Evolutionary conservation across 345 rosid genomes (phyloP), one percentile per base, ranked within the genome.

Genomic region (Balakata baccata): DNA sequence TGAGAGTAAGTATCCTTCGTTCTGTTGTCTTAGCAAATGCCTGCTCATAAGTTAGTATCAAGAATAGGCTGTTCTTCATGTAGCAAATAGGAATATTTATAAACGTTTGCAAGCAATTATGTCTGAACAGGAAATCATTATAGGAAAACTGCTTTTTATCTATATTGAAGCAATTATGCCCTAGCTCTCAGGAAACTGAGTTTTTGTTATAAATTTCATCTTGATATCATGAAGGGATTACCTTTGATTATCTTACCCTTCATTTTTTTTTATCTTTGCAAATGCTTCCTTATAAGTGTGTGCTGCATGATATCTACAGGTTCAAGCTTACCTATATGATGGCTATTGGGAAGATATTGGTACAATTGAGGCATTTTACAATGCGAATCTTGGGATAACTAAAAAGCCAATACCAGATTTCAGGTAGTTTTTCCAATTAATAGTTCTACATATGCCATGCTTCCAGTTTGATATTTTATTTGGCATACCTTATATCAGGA

Each of bases 281-380:
- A 4, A 43, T 43, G 10, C 10, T 43, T 9, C 47, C 47, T 43
- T 43, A 0, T 43, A 43, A 43, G 10, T 43, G 5, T 6, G 47
- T 43, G 39, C 63, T 29, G 46, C 39, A 66, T 56, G 39, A 75
- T 39, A 22, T 75, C 22, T 64, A 13, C 70, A 94, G 98, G 97
- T 94, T 72, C 98, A 94, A 90, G 98, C 97, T 72, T 94, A 94
- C 86, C 76, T 94, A 67, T 90, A 92, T 73, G 98, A 94, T 84
- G 98, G 98, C 38, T 94, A 94, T 65, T 94, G 97, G 98, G 98
- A 94, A 83, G 98, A 94, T 70, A 94, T 94, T 64, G 98, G 98
- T 83, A 94, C 97, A 1, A 94, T 92, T 46, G 98, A 94, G 81
- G 98, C 98, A 56, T 94, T 94, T 69, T 94, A 92, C 46, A 94